Base-by-base conservation (phyloP, 805 yeast species). In the Lachancea kluyveri region DNA sequence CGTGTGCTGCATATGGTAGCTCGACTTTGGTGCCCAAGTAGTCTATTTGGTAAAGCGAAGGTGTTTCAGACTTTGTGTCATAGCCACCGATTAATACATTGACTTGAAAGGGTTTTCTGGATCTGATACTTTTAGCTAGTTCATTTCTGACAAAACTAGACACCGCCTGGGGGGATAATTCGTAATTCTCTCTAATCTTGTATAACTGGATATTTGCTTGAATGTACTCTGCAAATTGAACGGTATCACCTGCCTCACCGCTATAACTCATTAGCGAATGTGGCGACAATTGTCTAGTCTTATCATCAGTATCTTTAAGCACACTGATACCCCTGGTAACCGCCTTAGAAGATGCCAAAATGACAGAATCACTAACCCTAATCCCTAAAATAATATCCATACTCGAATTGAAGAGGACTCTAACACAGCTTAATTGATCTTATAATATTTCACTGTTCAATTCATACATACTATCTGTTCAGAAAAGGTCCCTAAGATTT, bases 201-300 rank as follows among this genome's bases (percentile, higher is more conserved):
- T 83, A 80, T 37, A 92, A 70, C 58, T 84, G 94, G 44, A 87
- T 75, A 54, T 92, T 92, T 26, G 95, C 98, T 58, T 85, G 92
- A 41, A 90, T 76, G 52, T 79, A 85, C 55, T 92, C 97, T 21
- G 96, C 94, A 64, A 92, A 92, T 56, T 88, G 92, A 5, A 80
- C 86, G 36, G 96, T 84, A 56, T 92, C 98, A 40, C 98, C 98
- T 3, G 96, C 72, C 57, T 92, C 98, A 36, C 98, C 98, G 2
- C 94, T 80, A 64, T 65, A 88, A 25, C 96, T 95, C 65, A 92
- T 70, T 46, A 88, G 64, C 33, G 83, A 73, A 54, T 81, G 90
- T 22, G 77, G 70, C 46, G 84, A 84, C 48, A 90, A 68, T 18
- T 59, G 61, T 43, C 88, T 65, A 7, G 94, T 84, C 63, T 86